Evolutionary conservation across 2,329 filamentous ascomycete genomes (phyloP).

Genomic region (Aureobasidium sp.): DNA sequence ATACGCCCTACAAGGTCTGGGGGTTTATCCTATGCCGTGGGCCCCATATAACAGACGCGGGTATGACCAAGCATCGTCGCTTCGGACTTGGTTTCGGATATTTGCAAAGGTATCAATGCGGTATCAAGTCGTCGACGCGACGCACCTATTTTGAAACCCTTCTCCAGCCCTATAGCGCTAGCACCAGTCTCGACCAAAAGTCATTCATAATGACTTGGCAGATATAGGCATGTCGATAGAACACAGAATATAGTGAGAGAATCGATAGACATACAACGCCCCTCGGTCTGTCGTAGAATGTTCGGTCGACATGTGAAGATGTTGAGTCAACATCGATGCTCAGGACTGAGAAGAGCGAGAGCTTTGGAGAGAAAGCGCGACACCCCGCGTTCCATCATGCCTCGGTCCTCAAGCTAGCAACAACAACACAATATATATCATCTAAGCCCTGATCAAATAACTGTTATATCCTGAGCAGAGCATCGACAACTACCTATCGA

Average conservation of each 20-base stretch:
- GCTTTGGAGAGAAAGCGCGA: neutral
- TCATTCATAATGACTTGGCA: neutral
- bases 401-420: neutral
- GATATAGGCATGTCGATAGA: neutral
- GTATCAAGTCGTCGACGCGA: neutral
- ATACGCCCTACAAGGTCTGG: neutral
- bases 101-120: neutral
- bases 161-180: constrained; percentile 1
- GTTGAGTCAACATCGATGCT: neutral
- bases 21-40: neutral
- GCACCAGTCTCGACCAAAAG: neutral
- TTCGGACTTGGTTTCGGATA: neutral
- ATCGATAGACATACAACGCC: neutral
- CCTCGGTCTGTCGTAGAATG: neutral
- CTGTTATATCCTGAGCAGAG: neutral
- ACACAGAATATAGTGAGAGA: neutral
- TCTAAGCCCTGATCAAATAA: neutral
- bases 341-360: neutral
- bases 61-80: neutral
- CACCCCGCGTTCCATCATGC: neutral
- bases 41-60: neutral
- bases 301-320: neutral
- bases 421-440: neutral
- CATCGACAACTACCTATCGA: neutral
- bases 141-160: constrained; percentile 1